These are phyloP conservation scores for Aspergillus oerlinghausenensis DNA, from an alignment of 2,329 filamentous ascomycete genomes.

Conservation along the genomic window DNA sequence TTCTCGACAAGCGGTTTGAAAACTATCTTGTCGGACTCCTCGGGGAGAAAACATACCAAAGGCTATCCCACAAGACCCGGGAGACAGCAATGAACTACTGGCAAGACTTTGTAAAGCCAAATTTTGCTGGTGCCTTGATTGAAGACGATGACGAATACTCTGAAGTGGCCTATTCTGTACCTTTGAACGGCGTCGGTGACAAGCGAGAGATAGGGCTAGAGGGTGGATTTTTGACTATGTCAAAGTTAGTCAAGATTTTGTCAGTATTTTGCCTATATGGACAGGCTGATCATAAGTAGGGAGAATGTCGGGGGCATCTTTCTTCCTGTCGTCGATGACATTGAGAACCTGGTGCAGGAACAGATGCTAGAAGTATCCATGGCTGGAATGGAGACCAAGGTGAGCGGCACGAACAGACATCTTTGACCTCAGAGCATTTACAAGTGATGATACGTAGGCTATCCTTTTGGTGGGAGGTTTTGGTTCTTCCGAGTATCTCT, in stretches of 20 bases:
- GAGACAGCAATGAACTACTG: constrained; percentile 27
- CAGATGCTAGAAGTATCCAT: constrained; percentile 14
- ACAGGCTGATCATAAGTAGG: constrained; percentile 8
- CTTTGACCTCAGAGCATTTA: not conserved
- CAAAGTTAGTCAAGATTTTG: constrained; percentile 5
- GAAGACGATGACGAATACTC: constrained; percentile 20
- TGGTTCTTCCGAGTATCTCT: constrained; percentile 35
- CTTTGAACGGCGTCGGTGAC: constrained; percentile 21
- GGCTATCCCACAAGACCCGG: constrained; percentile 19
- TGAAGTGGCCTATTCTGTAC: constrained; percentile 17
- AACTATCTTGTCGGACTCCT: constrained; percentile 21
- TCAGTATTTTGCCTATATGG: not conserved
- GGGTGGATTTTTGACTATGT: constrained; percentile 15
- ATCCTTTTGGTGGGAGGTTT: constrained; percentile 40
- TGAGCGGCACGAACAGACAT: not conserved
- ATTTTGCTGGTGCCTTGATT: constrained; percentile 12
- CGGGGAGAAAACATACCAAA: constrained; percentile 22
- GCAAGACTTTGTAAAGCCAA: constrained; percentile 26
- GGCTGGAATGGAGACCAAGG: constrained; percentile 6
- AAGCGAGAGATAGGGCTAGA: constrained; percentile 16
- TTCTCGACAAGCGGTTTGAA: constrained; percentile 27
- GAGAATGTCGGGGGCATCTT: constrained; percentile 23
- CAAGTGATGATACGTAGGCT: constrained; percentile 1
- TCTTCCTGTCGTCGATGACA: constrained; percentile 22
- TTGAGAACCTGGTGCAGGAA: constrained; percentile 20